Evolutionary conservation across 73 alveolate genomes (phyloP).

Genomic region (Vitrella brassicaformis): DNA sequence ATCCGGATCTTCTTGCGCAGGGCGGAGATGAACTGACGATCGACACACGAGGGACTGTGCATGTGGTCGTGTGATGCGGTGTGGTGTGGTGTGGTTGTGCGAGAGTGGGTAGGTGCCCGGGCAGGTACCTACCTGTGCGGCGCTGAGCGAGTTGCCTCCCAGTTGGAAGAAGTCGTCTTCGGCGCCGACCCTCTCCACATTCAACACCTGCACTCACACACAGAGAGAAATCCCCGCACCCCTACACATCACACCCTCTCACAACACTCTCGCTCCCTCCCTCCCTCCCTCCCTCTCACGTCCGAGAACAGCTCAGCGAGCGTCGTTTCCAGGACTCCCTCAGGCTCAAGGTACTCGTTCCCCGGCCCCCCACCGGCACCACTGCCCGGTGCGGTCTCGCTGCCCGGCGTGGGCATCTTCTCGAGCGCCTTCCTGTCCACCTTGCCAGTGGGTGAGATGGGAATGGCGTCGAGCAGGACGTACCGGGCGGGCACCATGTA

Average conservation of each 20-base stretch:
- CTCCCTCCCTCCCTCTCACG: too few relatives aligned
- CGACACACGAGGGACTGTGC: too few relatives aligned
- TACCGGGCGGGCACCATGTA: neutral
- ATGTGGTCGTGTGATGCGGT: too few relatives aligned
- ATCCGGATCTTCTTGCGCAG: neutral
- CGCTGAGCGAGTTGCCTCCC: neutral
- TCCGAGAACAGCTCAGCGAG: too few relatives aligned
- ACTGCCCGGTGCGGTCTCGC: neutral
- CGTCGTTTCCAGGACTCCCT: too few relatives aligned
- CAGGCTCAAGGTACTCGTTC: too few relatives aligned
- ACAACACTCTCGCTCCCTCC: too few relatives aligned
- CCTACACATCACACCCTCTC: too few relatives aligned
- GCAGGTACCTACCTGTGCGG: neutral
- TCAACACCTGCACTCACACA: neutral
- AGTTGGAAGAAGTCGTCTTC: neutral
- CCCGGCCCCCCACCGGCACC: too few relatives aligned
- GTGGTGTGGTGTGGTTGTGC: too few relatives aligned
- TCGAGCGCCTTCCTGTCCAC: neutral
- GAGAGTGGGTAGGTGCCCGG: too few relatives aligned
- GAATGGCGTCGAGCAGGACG: neutral
- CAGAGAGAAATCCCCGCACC: too few relatives aligned
- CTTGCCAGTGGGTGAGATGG: neutral
- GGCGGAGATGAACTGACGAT: neutral
- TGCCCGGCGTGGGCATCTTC: neutral
- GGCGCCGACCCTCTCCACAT: neutral